Conservation (phyloP, 768 basidiomycete species). For the Phanerochaete carnosa region DNA sequence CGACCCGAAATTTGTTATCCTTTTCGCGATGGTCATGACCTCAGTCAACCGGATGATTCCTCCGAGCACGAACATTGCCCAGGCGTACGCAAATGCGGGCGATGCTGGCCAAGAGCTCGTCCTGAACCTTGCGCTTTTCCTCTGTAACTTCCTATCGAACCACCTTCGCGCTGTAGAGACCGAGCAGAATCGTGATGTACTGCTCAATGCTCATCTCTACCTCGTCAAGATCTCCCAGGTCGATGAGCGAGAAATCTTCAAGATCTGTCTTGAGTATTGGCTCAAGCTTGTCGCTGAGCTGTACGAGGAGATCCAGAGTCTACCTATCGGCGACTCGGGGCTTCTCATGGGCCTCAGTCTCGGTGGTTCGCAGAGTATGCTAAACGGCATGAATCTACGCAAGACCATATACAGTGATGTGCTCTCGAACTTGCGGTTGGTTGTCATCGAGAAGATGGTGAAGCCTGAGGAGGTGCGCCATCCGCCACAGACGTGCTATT, state of each 20-base stretch:
- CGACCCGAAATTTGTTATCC: slow-evolving; percentile 94
- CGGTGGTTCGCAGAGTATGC: slow-evolving; percentile 62
- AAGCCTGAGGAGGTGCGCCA: slow-evolving; percentile 92
- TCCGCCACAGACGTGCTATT: no score
- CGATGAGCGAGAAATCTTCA: slow-evolving; percentile 98
- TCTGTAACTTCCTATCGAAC: slow-evolving; percentile 91
- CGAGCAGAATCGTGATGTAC: slow-evolving; percentile 82
- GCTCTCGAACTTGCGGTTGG: slow-evolving; percentile 86
- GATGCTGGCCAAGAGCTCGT: slow-evolving; percentile 97
- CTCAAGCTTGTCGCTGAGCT: slow-evolving; percentile 91
- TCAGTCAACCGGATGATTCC: slow-evolving; percentile 96
- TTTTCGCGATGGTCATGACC: slow-evolving; percentile 99
- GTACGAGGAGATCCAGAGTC: slow-evolving; percentile 93
- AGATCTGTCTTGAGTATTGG: slow-evolving; percentile 99
- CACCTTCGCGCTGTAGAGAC: slow-evolving; percentile 95
- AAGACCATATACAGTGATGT: slow-evolving; percentile 97
- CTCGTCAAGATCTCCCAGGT: slow-evolving; percentile 98
- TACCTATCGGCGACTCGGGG: slow-evolving; percentile 85
- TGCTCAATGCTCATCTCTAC: slow-evolving; percentile 95
- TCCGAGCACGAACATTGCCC: slow-evolving; percentile 90
- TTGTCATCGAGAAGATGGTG: slow-evolving; percentile 98
- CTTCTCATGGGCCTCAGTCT: slow-evolving; percentile 88
- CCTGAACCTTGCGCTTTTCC: slow-evolving; percentile 95
- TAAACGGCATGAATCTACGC: slow-evolving; percentile 75
- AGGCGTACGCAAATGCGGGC: slow-evolving; percentile 84